phyloP scores from a whole-genome alignment of 306 rosid genomes.

The Cucumis sativus region Cucumber_9930_V3 NC_026661.2:20570501-20571000 shows the following conservation, averaged over 20 bases:
- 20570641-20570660: slow-evolving; percentile 39
- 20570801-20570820: not conserved
- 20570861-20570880: not conserved
- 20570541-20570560: not conserved
- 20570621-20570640: slow-evolving; percentile 33
- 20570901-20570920: not conserved
- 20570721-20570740: not conserved
- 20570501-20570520: not conserved
- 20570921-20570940: slow-evolving; percentile 39
- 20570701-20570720: not conserved
- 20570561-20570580: not conserved
- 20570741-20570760: not conserved
- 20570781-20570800: not conserved
- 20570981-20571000: slow-evolving; percentile 77
- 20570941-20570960: slow-evolving; percentile 78
- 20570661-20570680: slow-evolving; percentile 39
- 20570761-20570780: not conserved
- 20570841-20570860: not conserved
- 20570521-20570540: not conserved
- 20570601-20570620: slow-evolving; percentile 30
- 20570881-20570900: slow-evolving; percentile 59
- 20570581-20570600: not conserved
- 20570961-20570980: slow-evolving; percentile 63
- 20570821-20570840: not conserved
- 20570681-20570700: not conserved